Percentiles rank a stretch among this genome's conserved stretches.
Evolutionary conservation across 2,329 filamentous ascomycete genomes (phyloP).

Genomic region (Neocucurbitaria cava): DNA sequence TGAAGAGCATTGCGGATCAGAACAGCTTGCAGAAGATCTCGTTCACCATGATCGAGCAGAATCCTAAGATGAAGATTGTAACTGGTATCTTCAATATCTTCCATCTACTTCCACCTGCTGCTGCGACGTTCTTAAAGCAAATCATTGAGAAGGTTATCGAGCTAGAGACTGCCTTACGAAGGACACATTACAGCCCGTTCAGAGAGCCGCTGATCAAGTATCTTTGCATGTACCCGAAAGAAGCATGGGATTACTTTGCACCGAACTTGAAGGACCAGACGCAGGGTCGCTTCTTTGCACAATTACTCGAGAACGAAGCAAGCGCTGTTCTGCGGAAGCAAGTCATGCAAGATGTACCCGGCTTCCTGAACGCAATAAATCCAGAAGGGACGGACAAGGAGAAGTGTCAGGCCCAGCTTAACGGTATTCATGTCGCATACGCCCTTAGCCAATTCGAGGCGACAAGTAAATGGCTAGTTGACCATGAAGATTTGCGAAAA

Average conservation of each 20-base stretch:
- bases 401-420: constrained; percentile 80
- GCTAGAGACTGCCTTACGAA: constrained; percentile 81
- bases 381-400: constrained; percentile 69
- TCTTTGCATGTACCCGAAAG: constrained; percentile 88
- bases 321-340: constrained; percentile 78
- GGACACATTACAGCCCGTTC: constrained; percentile 92
- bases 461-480: constrained; percentile 70
- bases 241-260: constrained; percentile 83
- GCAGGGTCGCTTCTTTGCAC: constrained; percentile 89
- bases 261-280: constrained; percentile 81
- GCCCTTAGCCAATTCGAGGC: constrained; percentile 74
- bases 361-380: constrained; percentile 71
- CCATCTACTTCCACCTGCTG: constrained; percentile 89
- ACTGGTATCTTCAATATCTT: constrained; percentile 96
- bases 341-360: constrained; percentile 75
- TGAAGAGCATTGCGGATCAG: constrained; percentile 87
- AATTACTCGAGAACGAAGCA: constrained; percentile 78
- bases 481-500: constrained; percentile 64
- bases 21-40: constrained; percentile 84
- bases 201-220: constrained; percentile 89
- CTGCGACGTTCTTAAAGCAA: constrained; percentile 87
- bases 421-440: constrained; percentile 84
- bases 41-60: constrained; percentile 93
- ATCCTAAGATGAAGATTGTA: constrained; percentile 90
- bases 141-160: constrained; percentile 90